Base-by-base conservation (phyloP, 805 yeast genomes). In the Candida tammaniensis region DNA sequence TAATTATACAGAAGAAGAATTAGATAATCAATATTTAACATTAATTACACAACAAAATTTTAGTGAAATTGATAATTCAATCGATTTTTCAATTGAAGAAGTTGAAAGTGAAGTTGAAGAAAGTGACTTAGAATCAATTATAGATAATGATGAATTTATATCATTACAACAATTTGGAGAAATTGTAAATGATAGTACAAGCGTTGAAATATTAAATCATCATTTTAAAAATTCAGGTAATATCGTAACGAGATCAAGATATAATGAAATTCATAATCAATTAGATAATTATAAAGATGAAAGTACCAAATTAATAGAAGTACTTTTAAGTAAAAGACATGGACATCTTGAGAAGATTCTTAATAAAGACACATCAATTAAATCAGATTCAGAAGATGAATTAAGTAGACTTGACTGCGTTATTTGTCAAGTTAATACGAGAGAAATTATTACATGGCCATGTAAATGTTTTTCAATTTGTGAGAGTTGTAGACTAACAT, bases 371-470 rank as follows among this genome's bases (percentile, higher is more conserved):
- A 16, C 31, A 17, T 30, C 33, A 11, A 26, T 46, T 11, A 55
- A 54, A 2, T 62, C 56, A 6, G 64, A 57, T 6, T 43, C 55
- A 5, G 55, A 55, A 17, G 12, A 15, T 21, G 25, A 21, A 8
- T 21, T 15, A 9, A 17, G 12, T 18, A 65, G 15, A 7, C 44
- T 76, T 5, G 64, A 66, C 5, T 88, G 97, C 59, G 95, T 86
- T 5, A 81, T 89, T 2, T 89, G 97, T 54, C 91, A 83, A 46
- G 68, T 72, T 4, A 77, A 82, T 38, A 74, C 78, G 4, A 69
- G 96, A 44, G 84, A 82, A 38, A 75, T 89, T 26, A 79, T 89
- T 7, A 64, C 91, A 3, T 89, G 97, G 97, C 97, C 97, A 0
- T 89, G 97, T 54, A 76, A 78, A 47, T 89, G 97, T 56, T 76